Evolutionary conservation across 495 filamentous ascomycete species (phyloP).

Genomic region (Penicillium atrosanguineum): DNA sequence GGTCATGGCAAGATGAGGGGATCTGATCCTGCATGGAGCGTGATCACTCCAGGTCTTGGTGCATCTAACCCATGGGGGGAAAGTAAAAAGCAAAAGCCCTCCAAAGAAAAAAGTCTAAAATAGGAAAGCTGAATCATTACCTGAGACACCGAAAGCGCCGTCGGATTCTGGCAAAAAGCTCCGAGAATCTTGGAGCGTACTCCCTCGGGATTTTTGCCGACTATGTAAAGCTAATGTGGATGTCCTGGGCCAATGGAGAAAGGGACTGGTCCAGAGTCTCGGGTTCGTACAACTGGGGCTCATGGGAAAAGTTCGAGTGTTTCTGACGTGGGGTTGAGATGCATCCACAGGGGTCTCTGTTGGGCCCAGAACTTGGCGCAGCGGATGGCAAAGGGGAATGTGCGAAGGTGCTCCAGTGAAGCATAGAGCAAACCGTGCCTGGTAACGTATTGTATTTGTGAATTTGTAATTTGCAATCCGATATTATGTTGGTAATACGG

Average conservation of each 20-base stretch:
- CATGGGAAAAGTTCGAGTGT: constrained; percentile 2
- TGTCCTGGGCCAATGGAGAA: not conserved
- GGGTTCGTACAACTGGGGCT: constrained; percentile 5
- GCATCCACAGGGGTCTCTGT: constrained; percentile 4
- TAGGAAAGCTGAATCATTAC: not conserved
- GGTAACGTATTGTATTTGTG: not conserved
- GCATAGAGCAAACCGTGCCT: not conserved
- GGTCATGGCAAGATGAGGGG: constrained; percentile 6
- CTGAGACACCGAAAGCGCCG: constrained; percentile 12
- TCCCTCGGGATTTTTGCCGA: not conserved
- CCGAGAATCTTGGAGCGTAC: constrained; percentile 10
- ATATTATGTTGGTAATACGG: not conserved
- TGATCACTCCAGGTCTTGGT: constrained; percentile 4
- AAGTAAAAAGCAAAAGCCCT: not conserved
- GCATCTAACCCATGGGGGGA: not conserved
- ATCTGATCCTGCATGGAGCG: constrained; percentile 4
- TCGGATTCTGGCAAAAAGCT: constrained; percentile 2
- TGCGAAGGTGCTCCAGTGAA: no score
- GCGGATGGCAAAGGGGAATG: constrained; percentile 1
- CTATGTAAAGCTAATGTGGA: not conserved
- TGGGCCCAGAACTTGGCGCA: constrained; percentile 9
- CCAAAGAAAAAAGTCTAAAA: not conserved
- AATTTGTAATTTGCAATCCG: constrained; percentile 1
- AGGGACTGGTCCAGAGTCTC: not conserved
- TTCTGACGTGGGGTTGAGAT: constrained; percentile 3